phyloP scores from a whole-genome alignment of 148 eudicot genomes.

The Polygonum maritimum region DNA sequence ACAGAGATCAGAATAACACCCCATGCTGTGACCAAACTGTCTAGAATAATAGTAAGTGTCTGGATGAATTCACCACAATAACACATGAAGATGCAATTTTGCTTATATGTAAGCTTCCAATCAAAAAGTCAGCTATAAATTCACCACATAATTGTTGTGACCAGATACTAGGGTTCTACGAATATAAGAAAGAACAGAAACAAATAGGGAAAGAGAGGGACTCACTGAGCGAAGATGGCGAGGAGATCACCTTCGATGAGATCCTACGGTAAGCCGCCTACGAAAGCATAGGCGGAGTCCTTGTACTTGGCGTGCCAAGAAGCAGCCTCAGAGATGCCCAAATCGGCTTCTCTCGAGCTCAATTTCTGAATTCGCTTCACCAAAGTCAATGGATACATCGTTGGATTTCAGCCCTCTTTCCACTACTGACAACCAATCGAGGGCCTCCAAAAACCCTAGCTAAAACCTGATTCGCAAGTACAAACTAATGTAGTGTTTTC shows the following conservation, averaged over 20 bases:
- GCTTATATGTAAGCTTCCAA: neutral
- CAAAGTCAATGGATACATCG: slow-evolving; percentile 81
- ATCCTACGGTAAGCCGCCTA: slow-evolving; percentile 81
- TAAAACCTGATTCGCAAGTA: neutral
- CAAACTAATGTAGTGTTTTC: neutral
- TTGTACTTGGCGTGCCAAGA: slow-evolving; percentile 93
- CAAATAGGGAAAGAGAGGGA: neutral
- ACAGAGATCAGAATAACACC: too few species aligned
- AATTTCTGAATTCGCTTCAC: slow-evolving; percentile 80
- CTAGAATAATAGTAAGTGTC: too few species aligned
- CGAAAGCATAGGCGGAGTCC: slow-evolving; percentile 77
- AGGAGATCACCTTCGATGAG: slow-evolving; percentile 95
- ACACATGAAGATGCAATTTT: neutral
- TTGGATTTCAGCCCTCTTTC: neutral
- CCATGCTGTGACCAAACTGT: too few species aligned
- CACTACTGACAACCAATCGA: neutral
- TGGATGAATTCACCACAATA: neutral
- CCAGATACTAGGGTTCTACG: too few species aligned
- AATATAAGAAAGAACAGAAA: neutral
- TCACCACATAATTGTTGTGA: neutral
- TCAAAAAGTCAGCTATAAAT: neutral
- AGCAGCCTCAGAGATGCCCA: slow-evolving; percentile 83
- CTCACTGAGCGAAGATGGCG: slow-evolving; percentile 24
- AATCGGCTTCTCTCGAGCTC: slow-evolving; percentile 58
- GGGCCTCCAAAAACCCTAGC: neutral